These are phyloP conservation scores for Dissophora ornata DNA, from an alignment of 192 early-diverging fungal species.

Conservation along the genomic window DNA sequence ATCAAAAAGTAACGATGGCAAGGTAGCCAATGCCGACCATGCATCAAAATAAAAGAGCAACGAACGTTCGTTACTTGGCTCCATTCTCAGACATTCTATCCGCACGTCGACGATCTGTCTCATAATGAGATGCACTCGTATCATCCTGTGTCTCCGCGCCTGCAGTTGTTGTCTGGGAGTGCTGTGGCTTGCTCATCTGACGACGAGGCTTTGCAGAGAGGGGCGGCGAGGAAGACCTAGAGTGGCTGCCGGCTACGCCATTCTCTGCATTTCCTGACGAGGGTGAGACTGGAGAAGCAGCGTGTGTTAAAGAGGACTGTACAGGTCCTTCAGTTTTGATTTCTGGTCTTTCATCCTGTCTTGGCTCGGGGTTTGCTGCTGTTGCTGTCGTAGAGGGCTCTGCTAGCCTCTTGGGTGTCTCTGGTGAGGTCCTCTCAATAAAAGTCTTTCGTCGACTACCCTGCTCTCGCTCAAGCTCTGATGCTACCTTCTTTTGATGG, in stretches of 20 bases:
- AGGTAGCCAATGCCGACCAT: no score
- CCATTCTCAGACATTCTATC: background rate
- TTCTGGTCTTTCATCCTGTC: slow-evolving; percentile 23
- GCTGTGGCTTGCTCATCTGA: background rate
- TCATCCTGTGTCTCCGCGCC: background rate
- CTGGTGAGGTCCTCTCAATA: slow-evolving; percentile 20
- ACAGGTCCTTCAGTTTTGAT: slow-evolving; percentile 14
- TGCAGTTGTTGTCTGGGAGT: background rate
- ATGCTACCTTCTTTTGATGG: slow-evolving; percentile 26
- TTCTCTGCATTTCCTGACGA: slow-evolving; percentile 7
- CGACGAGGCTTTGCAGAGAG: background rate
- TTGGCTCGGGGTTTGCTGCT: background rate
- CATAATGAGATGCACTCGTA: background rate
- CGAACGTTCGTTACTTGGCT: slow-evolving; percentile 6
- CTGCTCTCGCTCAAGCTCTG: slow-evolving; percentile 11
- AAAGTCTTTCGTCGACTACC: slow-evolving; percentile 19
- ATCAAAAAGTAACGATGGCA: no score
- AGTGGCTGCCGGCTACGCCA: background rate
- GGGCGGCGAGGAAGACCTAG: slow-evolving; percentile 2
- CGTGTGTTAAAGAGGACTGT: slow-evolving; percentile 10
- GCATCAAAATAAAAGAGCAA: background rate
- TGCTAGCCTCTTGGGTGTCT: slow-evolving; percentile 10
- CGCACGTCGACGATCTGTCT: slow-evolving; percentile 1
- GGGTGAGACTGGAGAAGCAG: slow-evolving; percentile 19
- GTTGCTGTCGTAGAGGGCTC: background rate